Evolutionary conservation across 2,329 filamentous ascomycete genomes (phyloP).

Genomic region (Huntiella savannae): DNA sequence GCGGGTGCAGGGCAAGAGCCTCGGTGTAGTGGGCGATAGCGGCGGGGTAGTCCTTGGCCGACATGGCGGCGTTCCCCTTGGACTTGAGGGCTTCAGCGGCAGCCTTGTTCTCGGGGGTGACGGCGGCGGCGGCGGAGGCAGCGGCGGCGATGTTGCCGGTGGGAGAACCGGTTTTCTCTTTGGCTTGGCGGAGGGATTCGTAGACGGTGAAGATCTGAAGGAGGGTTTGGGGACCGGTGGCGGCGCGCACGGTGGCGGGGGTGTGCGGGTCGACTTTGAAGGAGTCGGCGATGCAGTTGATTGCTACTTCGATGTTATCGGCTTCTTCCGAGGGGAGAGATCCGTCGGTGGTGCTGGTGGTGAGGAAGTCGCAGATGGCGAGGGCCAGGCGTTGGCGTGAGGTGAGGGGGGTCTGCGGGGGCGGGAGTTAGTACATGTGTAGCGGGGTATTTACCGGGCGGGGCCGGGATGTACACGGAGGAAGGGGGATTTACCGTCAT

Average conservation of each 20-base stretch:
- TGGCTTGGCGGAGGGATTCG: conserved; percentile 64
- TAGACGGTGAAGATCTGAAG: conserved; percentile 87
- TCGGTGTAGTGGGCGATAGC: conserved; percentile 80
- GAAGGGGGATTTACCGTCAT: not conserved
- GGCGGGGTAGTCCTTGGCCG: conserved; percentile 66
- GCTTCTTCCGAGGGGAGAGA: conserved; percentile 74
- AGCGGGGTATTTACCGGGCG: too few relatives aligned
- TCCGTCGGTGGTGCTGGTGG: conserved; percentile 66
- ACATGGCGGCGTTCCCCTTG: conserved; percentile 87
- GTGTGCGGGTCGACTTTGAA: conserved; percentile 87
- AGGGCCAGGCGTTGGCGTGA: conserved; percentile 77
- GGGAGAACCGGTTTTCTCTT: conserved; percentile 18
- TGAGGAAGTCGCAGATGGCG: conserved; percentile 90
- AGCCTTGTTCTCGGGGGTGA: conserved; percentile 43
- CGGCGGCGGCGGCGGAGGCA: conserved; percentile 19
- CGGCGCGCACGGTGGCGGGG: conserved; percentile 50
- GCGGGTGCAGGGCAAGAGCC: conserved; percentile 60
- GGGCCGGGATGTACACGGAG: not conserved
- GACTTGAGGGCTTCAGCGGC: conserved; percentile 79
- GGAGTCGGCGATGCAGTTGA: conserved; percentile 83
- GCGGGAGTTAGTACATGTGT: not conserved
- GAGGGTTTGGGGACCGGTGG: conserved; percentile 72
- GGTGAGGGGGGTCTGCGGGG: conserved; percentile 21
- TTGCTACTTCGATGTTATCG: conserved; percentile 84
- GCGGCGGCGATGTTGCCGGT: conserved; percentile 20